Base-by-base conservation (phyloP, 108 stramenopile genomes). In the Nannochloropsis salina region DNA sequence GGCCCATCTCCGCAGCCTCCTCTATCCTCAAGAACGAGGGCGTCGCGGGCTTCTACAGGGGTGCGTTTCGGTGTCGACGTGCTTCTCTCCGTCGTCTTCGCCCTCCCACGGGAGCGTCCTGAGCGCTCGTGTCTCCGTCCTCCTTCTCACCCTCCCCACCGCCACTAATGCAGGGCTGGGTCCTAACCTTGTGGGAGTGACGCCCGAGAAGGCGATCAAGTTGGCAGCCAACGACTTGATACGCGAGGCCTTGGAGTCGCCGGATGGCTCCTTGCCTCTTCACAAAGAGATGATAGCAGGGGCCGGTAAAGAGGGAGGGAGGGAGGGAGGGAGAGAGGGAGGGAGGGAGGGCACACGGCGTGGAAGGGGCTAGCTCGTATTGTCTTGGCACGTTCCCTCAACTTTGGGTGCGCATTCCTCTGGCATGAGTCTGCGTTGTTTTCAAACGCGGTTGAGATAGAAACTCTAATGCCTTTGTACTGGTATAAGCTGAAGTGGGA, bases 161-260 rank as follows among this genome's bases (percentile, higher is more conserved):
- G 20, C 6, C 6, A n/a, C 61, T 2, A 92, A 92, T 85, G 80
- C 90, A 20, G 93, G 93, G 5, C 44, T 93, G 15, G 86, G 86
- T 8, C 91, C 93, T 18, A 88, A 91, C 18, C 85, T 93, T 9
- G 81, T 93, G 18, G 92, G 91, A 15, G 88, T 91, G 15, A 93
- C 92, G n/a, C 94, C 94, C 11, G 93, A 87, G 45, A 88, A 88
- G 83, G 90, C 90, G 80, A 85, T 90, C 84, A 90, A 90, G 85
- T 82, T 90, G 9, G 44, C 87, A 0, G 86, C 85, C 8, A 87
- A 88, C 85, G 88, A 88, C 83, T 74, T 74, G 61, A 15, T 74
- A n/a, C 61, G 61, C n/a, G 61, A 74, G 4, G 61, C 61, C 1
- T 74, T 74, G 5, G 61, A 74, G 5, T n/a, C n/a, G 20, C 61